Evolutionary conservation across 2,329 filamentous ascomycete species (phyloP), one percentile per base, ranked within the genome.

Genomic region (Ceratocystiopsis sp.): DNA sequence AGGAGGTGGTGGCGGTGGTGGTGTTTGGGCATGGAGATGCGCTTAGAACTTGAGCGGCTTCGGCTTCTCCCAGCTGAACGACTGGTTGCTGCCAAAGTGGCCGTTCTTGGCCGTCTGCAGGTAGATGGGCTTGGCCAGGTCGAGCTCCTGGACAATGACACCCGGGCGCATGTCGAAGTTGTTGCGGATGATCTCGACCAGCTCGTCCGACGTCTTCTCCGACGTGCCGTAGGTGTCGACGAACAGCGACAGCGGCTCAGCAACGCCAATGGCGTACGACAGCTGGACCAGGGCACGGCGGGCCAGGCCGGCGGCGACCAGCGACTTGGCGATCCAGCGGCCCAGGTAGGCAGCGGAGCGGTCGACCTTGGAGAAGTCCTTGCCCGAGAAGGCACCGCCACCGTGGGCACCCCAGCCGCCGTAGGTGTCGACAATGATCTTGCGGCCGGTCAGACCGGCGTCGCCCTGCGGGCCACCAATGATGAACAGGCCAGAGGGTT

Each of bases 331-430:
- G 64, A 98, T 87, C 91, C 91, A 98, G 63, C 91, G 86, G 55
- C 76, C 87, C 55, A 96, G 79, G 71, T 98, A 98, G 59, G 91
- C 91, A 53, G 91, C 91, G 43, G 91, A 96, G 57, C 91, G 84
- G 64, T 98, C 91, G 67, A 98, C 91, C 78, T 98, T 98, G 76
- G 86, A 95, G 79, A 95, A 98, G 67, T 98, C 91, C 81, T 98
- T 98, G 60, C 91, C 91, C 58, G 91, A 96, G 83, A 98, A 98
- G 65, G 91, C 91, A 81, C 91, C 91, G 74, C 91, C 91, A 75
- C 91, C 91, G 75, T 98, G 91, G 57, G 91, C 91, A 71, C 91
- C 91, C 91, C 91, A 96, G 59, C 91, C 91, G 73, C 91, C 91
- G 71, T 98, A 98, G 65, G 91, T 96, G 71, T 98, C 91, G 63